Evolutionary conservation across 495 filamentous ascomycete genomes (phyloP), one percentile per base, ranked within the genome.

Genomic region (Neurospora sp.): DNA sequence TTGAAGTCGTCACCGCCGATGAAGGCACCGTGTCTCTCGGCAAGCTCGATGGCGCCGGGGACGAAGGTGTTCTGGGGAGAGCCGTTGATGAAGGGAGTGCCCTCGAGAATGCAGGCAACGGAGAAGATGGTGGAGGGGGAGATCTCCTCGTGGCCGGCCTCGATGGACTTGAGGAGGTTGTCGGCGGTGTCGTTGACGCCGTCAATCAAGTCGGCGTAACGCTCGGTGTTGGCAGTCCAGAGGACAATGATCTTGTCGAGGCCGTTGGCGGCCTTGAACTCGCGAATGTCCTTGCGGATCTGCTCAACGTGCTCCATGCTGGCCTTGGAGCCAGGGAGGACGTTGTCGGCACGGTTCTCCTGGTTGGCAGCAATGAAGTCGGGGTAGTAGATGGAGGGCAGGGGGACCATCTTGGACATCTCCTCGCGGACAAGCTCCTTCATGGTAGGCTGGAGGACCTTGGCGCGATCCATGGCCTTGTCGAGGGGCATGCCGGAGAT

Each of bases 351-450:
- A 80, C 96, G 93, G 78, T 95, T 95, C 83, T 94, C 95, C 87
- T 99, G 96, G 86, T 99, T 99, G 83, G 96, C 92, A 74, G 96
- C 96, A 80, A 99, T 99, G 87, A 98, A 99, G 83, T 99, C 96
- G 5, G 96, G 96, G 81, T 99, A 99, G 89, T 98, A 99, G 85
- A 98, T 92, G 84, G 91, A 94, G 38, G 94, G 95, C 76, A 98
- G 88, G 18, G 96, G 96, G 79, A 91, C 91, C 91, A 98, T 92
- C 76, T 86, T 85, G 75, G 89, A 86, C 95, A 98, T 95, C 85
- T 98, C 92, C 88, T 97, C 96, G 84, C 91, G 90, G 76, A 99
- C 93, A 75, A 91, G 88, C 72, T 85, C 83, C 88, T 99, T 99
- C 77, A 99, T 88, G 66, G 91, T 90, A 41, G 96, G 96, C 86